Evolutionary conservation across 192 early-diverging fungal genomes (phyloP), one percentile per base, ranked within the genome.

Genomic region (Cladochytrium replicatum): DNA sequence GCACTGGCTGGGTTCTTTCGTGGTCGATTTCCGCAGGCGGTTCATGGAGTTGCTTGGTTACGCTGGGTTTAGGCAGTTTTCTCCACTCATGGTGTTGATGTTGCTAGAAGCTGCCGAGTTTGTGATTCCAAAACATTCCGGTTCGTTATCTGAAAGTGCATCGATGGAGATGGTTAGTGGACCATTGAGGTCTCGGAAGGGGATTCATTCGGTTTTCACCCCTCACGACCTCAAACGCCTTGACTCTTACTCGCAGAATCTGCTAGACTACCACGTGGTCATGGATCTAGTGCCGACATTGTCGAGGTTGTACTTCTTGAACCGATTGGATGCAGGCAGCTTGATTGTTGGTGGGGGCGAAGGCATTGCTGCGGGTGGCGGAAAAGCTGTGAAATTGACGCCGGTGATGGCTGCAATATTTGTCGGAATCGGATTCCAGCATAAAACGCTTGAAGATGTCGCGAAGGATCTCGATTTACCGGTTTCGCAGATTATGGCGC

Each of bases 261-360:
- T 99, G 63, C 62, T 95, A 41, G 96, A 99, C 64, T 94, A 95
- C 70, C 96, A 99, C 67, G 89, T 96, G 1, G 88, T 99, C 39
- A 46, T 97, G 41, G 96, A 99, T 52, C 56, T 99, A 54, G 57
- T 96, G 37, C 93, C 91, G 6, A 68, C 69, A 3, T 74, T 99
- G 44, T 79, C 91, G 21, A 62, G 67, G 39, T 67, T 84, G 19
- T 89, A 88, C 72, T 97, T 94, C 67, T 70, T 73, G 40, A 68
- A 71, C 43, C 69, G 85, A 19, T 51, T 67, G 17, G 56, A 72
- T 15, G 45, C 63, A 17, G 49, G 47, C 27, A 17, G 25, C 3
- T 29, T 50, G 34, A 46, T 41, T 0, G 41, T 19, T 17, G 19
- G 23, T 11, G 48, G 17, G 4, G 48, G 40, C 60, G 64, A 22